Evolutionary conservation across 2,329 filamentous ascomycete genomes (phyloP), one percentile per base, ranked within the genome.

Genomic region (Aureobasidium melanogenum): DNA sequence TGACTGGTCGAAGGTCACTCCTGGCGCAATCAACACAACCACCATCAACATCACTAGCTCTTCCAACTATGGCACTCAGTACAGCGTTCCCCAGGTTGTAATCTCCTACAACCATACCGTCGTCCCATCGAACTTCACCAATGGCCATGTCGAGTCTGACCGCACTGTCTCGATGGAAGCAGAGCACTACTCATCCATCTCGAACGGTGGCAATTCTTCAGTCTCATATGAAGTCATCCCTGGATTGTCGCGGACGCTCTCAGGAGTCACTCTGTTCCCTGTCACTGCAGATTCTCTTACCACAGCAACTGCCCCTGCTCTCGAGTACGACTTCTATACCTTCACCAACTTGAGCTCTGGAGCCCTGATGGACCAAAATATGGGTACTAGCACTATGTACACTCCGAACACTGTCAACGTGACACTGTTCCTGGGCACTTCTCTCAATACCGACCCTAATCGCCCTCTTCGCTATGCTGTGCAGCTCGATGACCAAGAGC

Each of bases 111-210:
- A 78, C 63, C 76, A 80, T 48, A 77, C 78, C 6, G 68, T 70
- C 1, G 68, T 82, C 1, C 80, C 84, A 0, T 68, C 73, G 1
- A 76, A 74, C 59, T 88, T 86, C 70, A 76, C 72, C 8, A 62
- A 72, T 32, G 86, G 85, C 3, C 88, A 86, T 64, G 77, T 87
- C 48, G 86, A 88, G 71, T 80, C 80, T 0, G 84, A 87, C 66
- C 67, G 67, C 12, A 69, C 69, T 46, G 63, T 77, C 59, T 71
- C 71, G 2, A 73, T 77, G 36, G 72, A 75, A 64, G 64, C 70
- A 15, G 72, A 69, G 61, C 71, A 74, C 63, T 70, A 65, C 62
- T 66, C 67, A 12, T 61, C 62, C 17, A 67, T 68, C 34, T 63
- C 66, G 3, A 57, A 62, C 17, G 56, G 64, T 19, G 44, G 56